Evolutionary conservation across 352 stramenopile species (phyloP), one percentile per base, ranked within the genome.

Genomic region (Phytopythium ostracodes): DNA sequence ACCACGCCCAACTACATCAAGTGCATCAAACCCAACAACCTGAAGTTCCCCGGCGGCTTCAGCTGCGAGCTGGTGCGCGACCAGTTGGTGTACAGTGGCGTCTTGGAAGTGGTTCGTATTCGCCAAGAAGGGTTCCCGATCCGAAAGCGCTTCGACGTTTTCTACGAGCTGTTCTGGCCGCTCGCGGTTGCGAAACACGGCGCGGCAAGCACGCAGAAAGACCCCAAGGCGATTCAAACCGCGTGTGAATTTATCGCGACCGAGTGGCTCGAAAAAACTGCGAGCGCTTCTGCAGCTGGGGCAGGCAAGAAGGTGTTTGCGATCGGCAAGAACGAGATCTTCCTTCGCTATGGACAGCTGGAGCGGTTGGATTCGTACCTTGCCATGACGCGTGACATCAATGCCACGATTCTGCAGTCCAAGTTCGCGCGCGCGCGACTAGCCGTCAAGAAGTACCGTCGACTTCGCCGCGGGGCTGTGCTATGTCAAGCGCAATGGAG

Each of bases 21-120:
- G 64, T 98, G 92, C 61, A 96, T 98, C 71, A 98, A 98, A 73
- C 94, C 94, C 7, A 98, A 98, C 76, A 96, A 91, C 53, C 64
- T 95, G 20, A 98, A 98, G 65, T 94, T 96, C 47, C 79, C 91
- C 0, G 82, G 92, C 43, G 73, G 87, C 14, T 97, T 98, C 59
- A 94, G 96, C 63, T 88, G 88, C 33, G 71, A 95, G 29, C 66
- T 94, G 11, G 89, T 96, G 15, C 80, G 94, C 20, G 91, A 98
- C 35, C 92, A 98, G 57, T 76, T 98, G 2, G 68, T 91, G 6
- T 98, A 96, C 75, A 95, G 89, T 36, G 92, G 94, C 42, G 92
- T 98, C 2, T 74, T 98, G 14, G 91, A 97, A 62, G 94, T 97
- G 25, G 89, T 98, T 14, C 93, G 89, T 27, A 94, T 98, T 56